phyloP scores from a whole-genome alignment of 306 rosid species.

The Oxytropis ochrocephala region DNA sequence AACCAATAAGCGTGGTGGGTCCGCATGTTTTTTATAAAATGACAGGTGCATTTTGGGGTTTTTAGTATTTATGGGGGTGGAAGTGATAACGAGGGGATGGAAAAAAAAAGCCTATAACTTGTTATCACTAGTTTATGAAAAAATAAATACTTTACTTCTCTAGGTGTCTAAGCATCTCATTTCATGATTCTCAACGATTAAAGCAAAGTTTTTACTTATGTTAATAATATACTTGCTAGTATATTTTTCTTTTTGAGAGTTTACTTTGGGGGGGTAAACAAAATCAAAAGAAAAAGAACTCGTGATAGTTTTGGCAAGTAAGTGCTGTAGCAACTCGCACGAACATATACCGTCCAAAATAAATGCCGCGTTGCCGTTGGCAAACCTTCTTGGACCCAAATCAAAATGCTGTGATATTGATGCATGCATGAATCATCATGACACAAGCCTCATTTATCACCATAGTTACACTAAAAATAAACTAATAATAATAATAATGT shows the following conservation, averaged over 20 bases:
- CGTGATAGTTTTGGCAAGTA: background rate
- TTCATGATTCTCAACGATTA: background rate
- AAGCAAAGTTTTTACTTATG: background rate
- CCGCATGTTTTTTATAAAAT: too few relatives aligned
- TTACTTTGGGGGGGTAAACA: background rate
- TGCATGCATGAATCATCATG: too few relatives aligned
- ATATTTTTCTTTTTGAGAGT: background rate
- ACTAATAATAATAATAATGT: background rate
- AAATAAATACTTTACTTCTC: background rate
- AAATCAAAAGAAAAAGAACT: background rate
- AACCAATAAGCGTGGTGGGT: too few relatives aligned
- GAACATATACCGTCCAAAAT: background rate
- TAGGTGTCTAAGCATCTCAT: background rate
- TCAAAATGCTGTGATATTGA: background rate
- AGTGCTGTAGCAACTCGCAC: background rate
- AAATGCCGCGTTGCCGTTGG: conserved; percentile 11
- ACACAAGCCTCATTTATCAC: background rate
- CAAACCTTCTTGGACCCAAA: conserved; percentile 3
- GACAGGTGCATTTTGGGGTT: too few relatives aligned
- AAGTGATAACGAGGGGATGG: too few relatives aligned
- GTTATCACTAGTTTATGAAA: background rate
- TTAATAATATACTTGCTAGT: background rate
- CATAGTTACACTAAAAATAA: background rate
- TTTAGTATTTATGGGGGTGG: too few relatives aligned
- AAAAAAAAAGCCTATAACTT: background rate